phyloP scores from a whole-genome alignment of 2,329 filamentous ascomycete genomes.

The Trichoderma atrobrunneum region DNA sequence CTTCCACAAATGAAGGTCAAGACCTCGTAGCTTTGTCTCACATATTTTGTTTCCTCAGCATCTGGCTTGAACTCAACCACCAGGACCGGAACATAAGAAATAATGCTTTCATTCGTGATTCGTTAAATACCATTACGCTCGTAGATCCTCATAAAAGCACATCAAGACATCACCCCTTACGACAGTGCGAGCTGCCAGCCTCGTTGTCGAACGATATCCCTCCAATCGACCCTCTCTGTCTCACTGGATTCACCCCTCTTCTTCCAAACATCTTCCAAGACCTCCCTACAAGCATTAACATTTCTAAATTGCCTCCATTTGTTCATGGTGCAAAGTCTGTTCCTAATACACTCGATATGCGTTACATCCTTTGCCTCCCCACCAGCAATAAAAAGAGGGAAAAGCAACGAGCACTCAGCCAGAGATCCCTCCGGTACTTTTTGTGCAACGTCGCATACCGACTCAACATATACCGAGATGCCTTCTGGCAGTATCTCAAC shows the following conservation, averaged over 20 bases:
- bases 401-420: background rate
- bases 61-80: background rate
- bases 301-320: background rate
- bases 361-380: background rate
- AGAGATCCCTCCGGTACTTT: background rate
- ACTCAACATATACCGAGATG: background rate
- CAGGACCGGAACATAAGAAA: background rate
- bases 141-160: background rate
- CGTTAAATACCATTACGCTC: background rate
- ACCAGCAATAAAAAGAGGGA: background rate
- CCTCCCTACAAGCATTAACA: background rate
- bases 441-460: background rate
- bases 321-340: background rate
- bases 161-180: background rate
- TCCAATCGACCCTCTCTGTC: background rate
- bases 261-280: background rate
- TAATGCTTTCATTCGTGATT: background rate
- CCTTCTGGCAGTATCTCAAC: background rate
- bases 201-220: background rate
- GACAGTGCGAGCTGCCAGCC: constrained; percentile 1
- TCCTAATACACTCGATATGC: background rate
- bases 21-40: background rate
- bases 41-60: background rate
- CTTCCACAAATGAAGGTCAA: background rate
- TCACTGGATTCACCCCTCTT: background rate